Evolutionary conservation across 2,329 filamentous ascomycete genomes (phyloP).

Genomic region (Ceratocystis smalleyi): DNA sequence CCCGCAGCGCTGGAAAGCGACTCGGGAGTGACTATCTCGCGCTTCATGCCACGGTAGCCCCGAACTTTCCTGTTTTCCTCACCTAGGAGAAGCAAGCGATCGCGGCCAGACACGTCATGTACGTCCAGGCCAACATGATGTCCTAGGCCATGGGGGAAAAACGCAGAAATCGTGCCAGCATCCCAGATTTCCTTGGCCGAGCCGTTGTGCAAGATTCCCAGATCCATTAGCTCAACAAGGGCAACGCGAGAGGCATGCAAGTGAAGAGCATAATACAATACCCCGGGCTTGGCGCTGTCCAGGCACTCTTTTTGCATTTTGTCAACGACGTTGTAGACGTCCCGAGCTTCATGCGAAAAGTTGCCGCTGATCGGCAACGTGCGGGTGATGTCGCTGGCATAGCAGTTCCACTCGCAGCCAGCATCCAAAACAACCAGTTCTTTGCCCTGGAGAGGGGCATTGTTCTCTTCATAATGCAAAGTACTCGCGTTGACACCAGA

Average conservation of each 20-base stretch:
- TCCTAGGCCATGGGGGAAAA: constrained; percentile 51
- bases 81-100: constrained; percentile 25
- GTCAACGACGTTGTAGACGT: constrained; percentile 63
- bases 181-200: constrained; percentile 37
- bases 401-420: constrained; percentile 69
- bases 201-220: constrained; percentile 58
- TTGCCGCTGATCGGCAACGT: constrained; percentile 61
- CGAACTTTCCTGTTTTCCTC: constrained; percentile 22
- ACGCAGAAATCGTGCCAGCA: constrained; percentile 41
- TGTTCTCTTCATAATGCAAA: constrained; percentile 73
- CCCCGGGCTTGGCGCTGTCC: constrained; percentile 49
- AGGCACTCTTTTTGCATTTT: constrained; percentile 70
- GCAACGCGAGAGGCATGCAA: constrained; percentile 57
- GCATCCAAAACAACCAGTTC: constrained; percentile 75
- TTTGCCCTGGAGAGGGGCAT: constrained; percentile 51
- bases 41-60: constrained; percentile 23
- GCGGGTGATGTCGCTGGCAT: constrained; percentile 80
- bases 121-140: constrained; percentile 52
- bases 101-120: constrained; percentile 39
- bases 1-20: constrained; percentile 21
- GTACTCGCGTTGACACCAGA: constrained; percentile 69
- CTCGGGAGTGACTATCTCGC: constrained; percentile 28
- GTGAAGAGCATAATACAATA: constrained; percentile 57
- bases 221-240: constrained; percentile 49
- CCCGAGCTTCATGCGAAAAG: constrained; percentile 52